Evolutionary conservation across 257 asterid species (phyloP).

Genomic region (Catharanthus roseus): DNA sequence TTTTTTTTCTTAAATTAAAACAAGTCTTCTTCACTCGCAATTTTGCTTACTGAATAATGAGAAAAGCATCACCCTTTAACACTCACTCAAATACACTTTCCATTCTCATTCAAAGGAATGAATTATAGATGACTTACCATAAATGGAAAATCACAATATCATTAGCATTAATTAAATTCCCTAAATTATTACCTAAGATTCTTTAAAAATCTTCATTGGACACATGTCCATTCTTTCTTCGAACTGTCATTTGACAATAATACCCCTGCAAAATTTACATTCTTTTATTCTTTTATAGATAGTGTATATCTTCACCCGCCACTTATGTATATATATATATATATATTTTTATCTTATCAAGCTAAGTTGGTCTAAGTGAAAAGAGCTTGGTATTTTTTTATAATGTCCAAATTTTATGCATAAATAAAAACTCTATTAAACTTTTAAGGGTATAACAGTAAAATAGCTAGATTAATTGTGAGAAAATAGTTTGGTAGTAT

Average conservation of each 20-base stretch:
- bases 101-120: background rate
- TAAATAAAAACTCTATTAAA: no score
- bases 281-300: no score
- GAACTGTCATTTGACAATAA: constrained; percentile 9
- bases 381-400: no score
- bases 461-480: no score
- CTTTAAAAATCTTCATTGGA: constrained; percentile 13
- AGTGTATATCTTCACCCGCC: no score
- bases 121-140: constrained; percentile 23
- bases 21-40: background rate
- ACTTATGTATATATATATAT: no score
- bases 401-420: no score
- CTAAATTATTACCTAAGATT: constrained; percentile 34
- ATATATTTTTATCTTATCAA: no score
- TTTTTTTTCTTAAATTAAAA: background rate
- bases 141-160: constrained; percentile 25
- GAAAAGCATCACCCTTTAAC: background rate
- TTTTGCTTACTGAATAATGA: background rate
- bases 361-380: no score
- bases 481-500: no score
- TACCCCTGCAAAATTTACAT: constrained; percentile 15
- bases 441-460: no score
- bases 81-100: background rate
- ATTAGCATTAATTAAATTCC: constrained; percentile 30
- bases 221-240: background rate